Base-by-base conservation (phyloP, 2,329 filamentous ascomycete species). In the Zasmidium cellare region DNA sequence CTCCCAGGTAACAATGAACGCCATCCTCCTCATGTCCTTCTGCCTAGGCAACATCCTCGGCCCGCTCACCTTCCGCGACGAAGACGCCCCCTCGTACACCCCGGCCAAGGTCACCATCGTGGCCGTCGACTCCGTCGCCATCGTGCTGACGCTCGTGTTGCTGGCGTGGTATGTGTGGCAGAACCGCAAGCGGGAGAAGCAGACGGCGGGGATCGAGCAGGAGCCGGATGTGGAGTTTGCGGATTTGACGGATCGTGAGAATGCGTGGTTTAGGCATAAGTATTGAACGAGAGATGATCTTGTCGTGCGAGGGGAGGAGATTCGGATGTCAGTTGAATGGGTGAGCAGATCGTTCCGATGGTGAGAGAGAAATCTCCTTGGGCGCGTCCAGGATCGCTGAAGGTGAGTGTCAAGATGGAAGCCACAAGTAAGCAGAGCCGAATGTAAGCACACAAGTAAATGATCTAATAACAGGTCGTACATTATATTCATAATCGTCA, bases 211-310 rank as follows among this genome's bases (percentile, higher is more conserved):
- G 14, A 49, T 41, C 20, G 25, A 31, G 28, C 24, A 51, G 19
- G 18, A 12, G 12, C 47, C 46, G 18, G 56, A 62, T 46, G 48
- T 61, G 1, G 60, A 65, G 46, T 60, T 63, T 44, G 56, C 51
- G 24, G 60, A 62, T 18, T 44, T 82, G 73, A 86, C 83, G 5
- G 84, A 86, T 59, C 78, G 71, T 65, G 79, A 87, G 72, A 86
- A 87, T 64, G 77, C 76, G 64, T 77, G 75, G n/a, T 86, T 47
- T 19, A 58, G 63, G 45, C 65, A 60, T 31, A 51, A 41, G 19
- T 50, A 31, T 31, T 50, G 16, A 41, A 14, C 3, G 7, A 41
- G 11, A 28, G 25, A 28, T 11, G 25, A 28, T n/a, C n/a, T n/a
- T n/a, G n/a, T n/a, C n/a, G n/a, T n/a, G n/a, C n/a, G n/a, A n/a